Evolutionary conservation across 208 protist species (phyloP), one percentile per base, ranked within the genome.

Genomic region (Acanthamoeba castellanii): DNA sequence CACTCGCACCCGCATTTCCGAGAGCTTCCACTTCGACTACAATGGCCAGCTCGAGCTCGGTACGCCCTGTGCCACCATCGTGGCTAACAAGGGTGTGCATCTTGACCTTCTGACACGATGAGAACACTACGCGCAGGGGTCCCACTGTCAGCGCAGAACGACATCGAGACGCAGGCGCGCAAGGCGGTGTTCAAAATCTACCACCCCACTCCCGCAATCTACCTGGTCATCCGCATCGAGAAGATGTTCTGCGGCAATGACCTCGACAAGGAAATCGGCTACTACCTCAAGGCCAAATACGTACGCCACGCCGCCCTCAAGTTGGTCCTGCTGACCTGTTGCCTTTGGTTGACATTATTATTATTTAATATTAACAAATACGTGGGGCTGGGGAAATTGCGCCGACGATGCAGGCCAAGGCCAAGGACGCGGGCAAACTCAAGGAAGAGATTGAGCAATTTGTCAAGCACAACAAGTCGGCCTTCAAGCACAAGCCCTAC

Each of bases 1-100:
- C 42, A 47, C 47, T 16, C 22, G 50, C 9, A 30, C 11, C 0
- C 22, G 34, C 5, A 88, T 88, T 42, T 88, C 78, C 7, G 78
- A 88, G 22, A 88, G 30, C 47, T 88, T 88, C 78, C 47, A 88
- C 47, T 88, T 50, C n/a, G 78, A 88, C 47, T 57, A 61, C 34
- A 50, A 88, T 27, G 47, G 50, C 47, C 30, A 88, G 11, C n/a
- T 42, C 20, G 47, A 47, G 27, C 78, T 50, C 0, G n/a, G 50
- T 57, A 22, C 78, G 27, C 37, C 37, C 37, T 42, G 37, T 42
- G 37, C 37, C 37, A 42, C 37, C 37, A 37, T 42, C 37, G 2
- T 42, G 1, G 37, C 37, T 3, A 42, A 42, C 37, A 42, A 42
- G 37, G 37, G 37, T 42, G 37, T 42, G 37, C 37, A 42, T 42